phyloP scores from a whole-genome alignment of 2,329 filamentous ascomycete species.

The Trichoderma oligosporum region DNA sequence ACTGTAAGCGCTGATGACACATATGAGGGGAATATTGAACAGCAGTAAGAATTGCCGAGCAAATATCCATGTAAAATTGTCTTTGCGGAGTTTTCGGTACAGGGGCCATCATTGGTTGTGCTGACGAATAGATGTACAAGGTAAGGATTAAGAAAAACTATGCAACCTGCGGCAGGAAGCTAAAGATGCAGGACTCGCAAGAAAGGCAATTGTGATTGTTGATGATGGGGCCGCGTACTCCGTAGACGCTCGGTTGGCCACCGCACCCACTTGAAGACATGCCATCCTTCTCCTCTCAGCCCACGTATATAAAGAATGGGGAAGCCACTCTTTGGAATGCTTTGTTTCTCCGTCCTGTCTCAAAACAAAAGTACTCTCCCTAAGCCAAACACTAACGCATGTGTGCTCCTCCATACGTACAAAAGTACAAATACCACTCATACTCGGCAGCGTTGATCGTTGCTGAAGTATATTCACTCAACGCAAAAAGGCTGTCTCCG shows the following conservation, averaged over 20 bases:
- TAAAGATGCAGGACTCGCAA: neutral
- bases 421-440: neutral
- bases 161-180: neutral
- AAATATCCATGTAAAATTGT: neutral
- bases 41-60: neutral
- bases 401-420: neutral
- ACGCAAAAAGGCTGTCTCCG: neutral
- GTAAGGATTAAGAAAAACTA: neutral
- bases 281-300: too few relatives aligned
- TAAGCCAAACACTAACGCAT: too few relatives aligned
- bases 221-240: too few relatives aligned
- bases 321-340: neutral
- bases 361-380: too few relatives aligned
- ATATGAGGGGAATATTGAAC: neutral
- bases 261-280: too few relatives aligned
- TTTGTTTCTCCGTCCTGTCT: neutral
- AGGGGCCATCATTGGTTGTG: neutral
- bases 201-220: too few relatives aligned
- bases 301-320: constrained; percentile 7
- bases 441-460: too few relatives aligned
- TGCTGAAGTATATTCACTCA: neutral
- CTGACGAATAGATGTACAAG: neutral
- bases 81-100: neutral
- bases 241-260: too few relatives aligned
- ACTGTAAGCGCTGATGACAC: neutral